These are phyloP conservation scores for Knufia petricola DNA, from an alignment of 2,329 filamentous ascomycete species.

Conservation along the genomic window DNA sequence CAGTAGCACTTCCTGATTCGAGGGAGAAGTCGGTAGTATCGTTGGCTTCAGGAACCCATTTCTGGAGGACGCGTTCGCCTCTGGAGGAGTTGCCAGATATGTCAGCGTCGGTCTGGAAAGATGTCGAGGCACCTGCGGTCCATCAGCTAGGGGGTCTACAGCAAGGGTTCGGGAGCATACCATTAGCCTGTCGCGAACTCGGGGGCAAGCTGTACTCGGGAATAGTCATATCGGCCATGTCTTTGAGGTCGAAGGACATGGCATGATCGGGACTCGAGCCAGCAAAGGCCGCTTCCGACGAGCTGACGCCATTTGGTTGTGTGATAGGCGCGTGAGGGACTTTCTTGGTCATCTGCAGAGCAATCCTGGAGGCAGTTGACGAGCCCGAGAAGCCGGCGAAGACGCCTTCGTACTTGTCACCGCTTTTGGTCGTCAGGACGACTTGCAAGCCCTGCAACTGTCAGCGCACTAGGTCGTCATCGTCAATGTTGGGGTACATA, in stretches of 20 bases:
- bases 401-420: constrained; percentile 52
- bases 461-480: too few species aligned
- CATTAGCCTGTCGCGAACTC: constrained; percentile 47
- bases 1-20: constrained; percentile 46
- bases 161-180: constrained; percentile 31
- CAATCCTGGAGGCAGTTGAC: constrained; percentile 43
- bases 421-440: constrained; percentile 49
- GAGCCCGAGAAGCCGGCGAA: constrained; percentile 49
- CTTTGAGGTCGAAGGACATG: constrained; percentile 54
- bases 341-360: constrained; percentile 58
- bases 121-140: constrained; percentile 50
- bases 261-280: constrained; percentile 37
- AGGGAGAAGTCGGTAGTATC: constrained; percentile 61
- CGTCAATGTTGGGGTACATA: constrained; percentile 36
- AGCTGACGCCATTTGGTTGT: constrained; percentile 34
- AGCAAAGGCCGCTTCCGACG: constrained; percentile 31
- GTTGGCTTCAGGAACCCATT: constrained; percentile 62
- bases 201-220: constrained; percentile 45
- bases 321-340: constrained; percentile 30
- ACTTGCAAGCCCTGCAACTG: constrained; percentile 43
- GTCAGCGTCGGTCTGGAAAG: constrained; percentile 78
- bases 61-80: constrained; percentile 67
- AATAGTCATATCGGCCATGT: constrained; percentile 48
- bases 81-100: constrained; percentile 66
- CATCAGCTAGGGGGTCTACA: constrained; percentile 9